phyloP scores from a whole-genome alignment of 768 basidiomycete genomes.

The Lactifluus volemus region DNA sequence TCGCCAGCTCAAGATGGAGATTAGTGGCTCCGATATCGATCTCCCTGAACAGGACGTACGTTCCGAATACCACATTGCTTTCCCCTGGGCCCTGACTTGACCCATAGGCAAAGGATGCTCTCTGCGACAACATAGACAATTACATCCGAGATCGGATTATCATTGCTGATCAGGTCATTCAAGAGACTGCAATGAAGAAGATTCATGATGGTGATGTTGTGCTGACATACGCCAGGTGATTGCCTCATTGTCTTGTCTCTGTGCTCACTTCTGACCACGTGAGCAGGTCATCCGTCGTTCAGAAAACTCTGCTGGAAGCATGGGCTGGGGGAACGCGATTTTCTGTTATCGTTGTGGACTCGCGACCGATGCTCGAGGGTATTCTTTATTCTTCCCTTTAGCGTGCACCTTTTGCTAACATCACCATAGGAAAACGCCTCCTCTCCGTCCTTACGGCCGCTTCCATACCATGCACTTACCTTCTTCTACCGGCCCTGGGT shows the following conservation, averaged over 20 bases:
- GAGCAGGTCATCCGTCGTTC: constrained; percentile 84
- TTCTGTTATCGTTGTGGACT: constrained; percentile 89
- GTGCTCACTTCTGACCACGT: constrained; percentile 3
- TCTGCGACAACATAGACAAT: constrained; percentile 81
- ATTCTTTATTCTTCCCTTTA: background rate
- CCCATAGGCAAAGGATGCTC: constrained; percentile 71
- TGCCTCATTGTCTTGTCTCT: background rate
- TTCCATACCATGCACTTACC: constrained; percentile 80
- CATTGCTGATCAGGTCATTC: constrained; percentile 88
- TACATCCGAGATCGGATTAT: constrained; percentile 94
- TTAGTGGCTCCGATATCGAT: constrained; percentile 87
- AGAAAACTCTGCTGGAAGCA: constrained; percentile 77
- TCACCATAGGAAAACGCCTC: constrained; percentile 60
- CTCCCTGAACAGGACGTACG: constrained; percentile 89
- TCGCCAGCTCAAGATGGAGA: constrained; percentile 90
- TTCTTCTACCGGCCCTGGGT: constrained; percentile 78
- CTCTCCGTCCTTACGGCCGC: constrained; percentile 59
- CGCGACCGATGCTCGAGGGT: constrained; percentile 93
- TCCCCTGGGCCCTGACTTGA: background rate
- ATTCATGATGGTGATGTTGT: constrained; percentile 92
- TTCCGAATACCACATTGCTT: constrained; percentile 15
- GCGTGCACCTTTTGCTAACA: background rate
- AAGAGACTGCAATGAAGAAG: constrained; percentile 81
- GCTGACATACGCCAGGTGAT: constrained; percentile 83
- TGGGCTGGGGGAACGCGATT: constrained; percentile 68